Percentiles rank a stretch among this genome's conserved stretches.
phyloP scores from a whole-genome alignment of 2,329 filamentous ascomycete genomes.

The Cytospora piceae region DNA sequence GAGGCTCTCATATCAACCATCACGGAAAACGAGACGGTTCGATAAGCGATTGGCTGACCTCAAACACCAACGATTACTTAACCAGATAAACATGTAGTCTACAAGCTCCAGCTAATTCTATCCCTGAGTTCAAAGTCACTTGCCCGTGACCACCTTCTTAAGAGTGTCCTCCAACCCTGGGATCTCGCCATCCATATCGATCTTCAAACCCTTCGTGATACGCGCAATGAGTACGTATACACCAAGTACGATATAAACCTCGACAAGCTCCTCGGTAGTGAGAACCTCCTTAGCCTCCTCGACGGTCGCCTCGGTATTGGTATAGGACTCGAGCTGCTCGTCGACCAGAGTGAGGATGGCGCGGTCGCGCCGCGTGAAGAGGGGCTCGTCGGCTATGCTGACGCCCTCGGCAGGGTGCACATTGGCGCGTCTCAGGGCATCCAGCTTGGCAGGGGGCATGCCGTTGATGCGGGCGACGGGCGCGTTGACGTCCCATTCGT shows the following conservation, averaged over 20 bases:
- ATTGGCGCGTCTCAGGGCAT: constrained; percentile 17
- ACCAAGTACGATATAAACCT: constrained; percentile 32
- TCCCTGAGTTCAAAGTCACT: background rate
- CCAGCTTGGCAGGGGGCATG: constrained; percentile 28
- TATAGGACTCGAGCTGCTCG: constrained; percentile 26
- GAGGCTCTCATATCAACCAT: too few relatives aligned
- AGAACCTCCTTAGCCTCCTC: constrained; percentile 28
- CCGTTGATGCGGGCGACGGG: constrained; percentile 33
- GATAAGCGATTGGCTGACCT: too few relatives aligned
- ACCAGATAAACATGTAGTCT: too few relatives aligned
- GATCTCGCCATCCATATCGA: constrained; percentile 30
- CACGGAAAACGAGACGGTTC: too few relatives aligned
- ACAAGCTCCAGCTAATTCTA: too few relatives aligned
- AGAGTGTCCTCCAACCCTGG: constrained; percentile 25
- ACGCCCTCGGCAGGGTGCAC: background rate
- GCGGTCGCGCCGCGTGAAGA: constrained; percentile 28
- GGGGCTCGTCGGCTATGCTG: background rate
- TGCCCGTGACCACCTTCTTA: constrained; percentile 13
- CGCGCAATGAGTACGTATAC: constrained; percentile 32
- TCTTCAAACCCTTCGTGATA: constrained; percentile 31
- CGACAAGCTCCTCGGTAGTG: constrained; percentile 32
- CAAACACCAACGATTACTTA: too few relatives aligned
- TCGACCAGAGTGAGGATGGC: constrained; percentile 29
- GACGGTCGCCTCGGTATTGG: constrained; percentile 28
- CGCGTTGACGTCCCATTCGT: constrained; percentile 36